Conservation (phyloP, 495 filamentous ascomycete genomes). For the Parathielavia hyrcaniae region DNA sequence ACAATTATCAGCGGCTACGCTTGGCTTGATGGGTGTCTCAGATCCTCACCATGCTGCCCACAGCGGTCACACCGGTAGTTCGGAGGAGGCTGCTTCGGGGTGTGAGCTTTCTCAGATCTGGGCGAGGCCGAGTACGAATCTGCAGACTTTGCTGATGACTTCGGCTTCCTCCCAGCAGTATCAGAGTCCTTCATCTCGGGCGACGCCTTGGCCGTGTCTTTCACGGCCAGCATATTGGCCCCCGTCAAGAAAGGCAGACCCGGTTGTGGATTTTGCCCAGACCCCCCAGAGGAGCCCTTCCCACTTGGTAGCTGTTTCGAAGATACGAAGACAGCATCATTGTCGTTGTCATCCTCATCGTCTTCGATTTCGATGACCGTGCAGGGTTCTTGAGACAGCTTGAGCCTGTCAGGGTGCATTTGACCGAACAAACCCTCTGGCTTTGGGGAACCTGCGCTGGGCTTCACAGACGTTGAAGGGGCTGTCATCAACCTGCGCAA, state of each 20-base stretch:
- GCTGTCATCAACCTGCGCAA: slow-evolving; percentile 10
- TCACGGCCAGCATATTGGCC: slow-evolving; percentile 19
- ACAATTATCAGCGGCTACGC: not conserved
- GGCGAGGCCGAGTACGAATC: not conserved
- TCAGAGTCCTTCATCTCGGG: not conserved
- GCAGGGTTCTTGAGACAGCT: not conserved
- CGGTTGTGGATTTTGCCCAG: not conserved
- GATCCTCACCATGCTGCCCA: not conserved
- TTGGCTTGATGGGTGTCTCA: not conserved
- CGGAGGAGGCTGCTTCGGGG: not conserved
- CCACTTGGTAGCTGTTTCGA: not conserved
- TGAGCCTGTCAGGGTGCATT: slow-evolving; percentile 24
- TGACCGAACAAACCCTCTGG: slow-evolving; percentile 4
- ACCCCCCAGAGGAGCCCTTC: not conserved
- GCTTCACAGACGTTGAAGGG: not conserved
- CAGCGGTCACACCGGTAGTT: not conserved
- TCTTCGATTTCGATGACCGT: not conserved
- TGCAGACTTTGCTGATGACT: not conserved
- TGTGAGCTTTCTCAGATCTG: not conserved
- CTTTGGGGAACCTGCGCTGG: too few relatives aligned
- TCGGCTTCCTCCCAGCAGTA: not conserved
- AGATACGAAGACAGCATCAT: not conserved
- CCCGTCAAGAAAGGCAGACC: slow-evolving; percentile 21
- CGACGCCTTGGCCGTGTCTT: not conserved
- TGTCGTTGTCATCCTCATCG: not conserved